A percentile compares a stretch with the other conserved stretches of the same genome.
phyloP scores from a whole-genome alignment of 2,329 filamentous ascomycete species.

The Nothophoma quercina region DNA sequence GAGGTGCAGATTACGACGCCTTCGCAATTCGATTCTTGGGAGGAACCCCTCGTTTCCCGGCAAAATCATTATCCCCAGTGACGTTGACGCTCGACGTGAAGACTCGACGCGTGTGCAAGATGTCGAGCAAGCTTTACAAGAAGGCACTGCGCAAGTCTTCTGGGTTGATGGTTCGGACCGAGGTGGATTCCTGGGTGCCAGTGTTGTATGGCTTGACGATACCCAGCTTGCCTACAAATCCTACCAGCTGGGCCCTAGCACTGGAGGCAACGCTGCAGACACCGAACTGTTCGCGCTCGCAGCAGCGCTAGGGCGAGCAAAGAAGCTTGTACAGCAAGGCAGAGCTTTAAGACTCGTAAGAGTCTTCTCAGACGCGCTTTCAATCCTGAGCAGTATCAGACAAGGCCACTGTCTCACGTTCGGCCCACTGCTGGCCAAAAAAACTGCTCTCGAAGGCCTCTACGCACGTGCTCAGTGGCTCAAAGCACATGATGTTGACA shows the following conservation, averaged over 20 bases:
- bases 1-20: no score
- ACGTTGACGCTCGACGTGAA: not conserved
- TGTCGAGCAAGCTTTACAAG: not conserved
- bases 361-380: conserved; percentile 10
- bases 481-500: not conserved
- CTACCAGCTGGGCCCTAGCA: conserved; percentile 1
- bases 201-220: conserved; percentile 2
- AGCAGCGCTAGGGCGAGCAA: conserved; percentile 12
- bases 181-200: conserved; percentile 4
- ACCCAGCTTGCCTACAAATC: no score
- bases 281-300: conserved; percentile 18
- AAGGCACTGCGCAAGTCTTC: not conserved
- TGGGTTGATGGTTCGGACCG: conserved; percentile 7
- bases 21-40: not conserved
- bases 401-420: not conserved
- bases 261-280: not conserved
- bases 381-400: not conserved
- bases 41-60: not conserved
- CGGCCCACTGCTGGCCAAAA: not conserved
- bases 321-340: not conserved
- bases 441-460: not conserved
- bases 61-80: not conserved
- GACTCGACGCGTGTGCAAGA: not conserved
- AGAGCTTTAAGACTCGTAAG: conserved; percentile 1
- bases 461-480: conserved; percentile 15